Conservation (phyloP, 352 stramenopile species). For the Pythium monospermum region DNA sequence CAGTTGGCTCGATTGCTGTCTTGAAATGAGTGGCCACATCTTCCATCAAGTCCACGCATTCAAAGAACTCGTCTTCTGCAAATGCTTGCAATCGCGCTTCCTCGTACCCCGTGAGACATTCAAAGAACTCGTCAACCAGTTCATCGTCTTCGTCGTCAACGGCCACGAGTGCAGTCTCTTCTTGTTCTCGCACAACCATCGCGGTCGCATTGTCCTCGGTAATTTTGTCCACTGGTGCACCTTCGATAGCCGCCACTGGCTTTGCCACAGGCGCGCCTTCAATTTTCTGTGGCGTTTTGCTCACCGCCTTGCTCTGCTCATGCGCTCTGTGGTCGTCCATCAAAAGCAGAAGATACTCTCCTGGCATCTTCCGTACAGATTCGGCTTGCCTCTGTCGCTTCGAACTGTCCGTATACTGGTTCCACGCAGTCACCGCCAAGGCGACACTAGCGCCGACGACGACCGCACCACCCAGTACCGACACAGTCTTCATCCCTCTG, state of each 20-base stretch:
- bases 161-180: not conserved
- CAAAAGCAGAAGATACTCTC: conserved; percentile 60
- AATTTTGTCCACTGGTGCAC: not conserved
- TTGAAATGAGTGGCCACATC: conserved; percentile 45
- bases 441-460: conserved; percentile 73
- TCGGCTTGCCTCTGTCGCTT: conserved; percentile 60
- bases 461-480: conserved; percentile 68
- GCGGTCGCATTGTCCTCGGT: not conserved
- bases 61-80: conserved; percentile 83
- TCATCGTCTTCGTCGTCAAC: conserved; percentile 32
- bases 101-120: conserved; percentile 61
- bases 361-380: conserved; percentile 67
- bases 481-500: conserved; percentile 45
- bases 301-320: not conserved
- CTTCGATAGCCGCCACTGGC: not conserved
- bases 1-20: not conserved
- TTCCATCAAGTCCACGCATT: conserved; percentile 68
- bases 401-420: conserved; percentile 68
- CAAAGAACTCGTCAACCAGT: conserved; percentile 82
- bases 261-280: not conserved
- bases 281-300: not conserved
- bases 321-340: conserved; percentile 52
- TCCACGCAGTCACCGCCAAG: conserved; percentile 76
- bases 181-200: not conserved
- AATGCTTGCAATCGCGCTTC: conserved; percentile 49